phyloP scores from a whole-genome alignment of 352 stramenopile genomes.

The Pythium coloratum region DNA sequence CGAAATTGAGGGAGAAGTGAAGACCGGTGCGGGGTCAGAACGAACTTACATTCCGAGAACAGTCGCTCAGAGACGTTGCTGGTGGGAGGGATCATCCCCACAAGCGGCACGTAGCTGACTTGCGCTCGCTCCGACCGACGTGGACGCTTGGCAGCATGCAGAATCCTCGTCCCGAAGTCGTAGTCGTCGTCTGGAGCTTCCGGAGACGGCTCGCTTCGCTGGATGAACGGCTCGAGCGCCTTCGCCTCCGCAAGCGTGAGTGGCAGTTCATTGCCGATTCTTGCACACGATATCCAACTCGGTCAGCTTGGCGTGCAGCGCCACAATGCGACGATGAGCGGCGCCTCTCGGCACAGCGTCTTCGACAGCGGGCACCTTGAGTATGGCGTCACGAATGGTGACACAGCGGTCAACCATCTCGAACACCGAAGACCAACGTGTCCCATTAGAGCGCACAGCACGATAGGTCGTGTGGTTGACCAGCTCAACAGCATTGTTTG shows the following conservation, averaged over 20 bases:
- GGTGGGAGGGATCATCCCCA: background rate
- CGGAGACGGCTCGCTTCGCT: too few species aligned
- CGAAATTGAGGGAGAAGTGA: background rate
- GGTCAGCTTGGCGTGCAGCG: conserved; percentile 16
- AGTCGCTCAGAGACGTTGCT: background rate
- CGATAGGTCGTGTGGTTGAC: background rate
- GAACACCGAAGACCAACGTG: background rate
- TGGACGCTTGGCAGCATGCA: conserved; percentile 16
- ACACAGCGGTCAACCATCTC: conserved; percentile 10
- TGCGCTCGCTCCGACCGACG: background rate
- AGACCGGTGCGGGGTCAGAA: background rate
- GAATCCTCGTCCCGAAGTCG: conserved; percentile 12
- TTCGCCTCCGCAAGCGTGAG: background rate
- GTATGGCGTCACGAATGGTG: background rate
- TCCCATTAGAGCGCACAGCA: background rate
- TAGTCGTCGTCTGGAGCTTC: background rate
- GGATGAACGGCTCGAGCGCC: conserved; percentile 3
- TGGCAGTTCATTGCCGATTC: conserved; percentile 15
- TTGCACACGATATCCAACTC: conserved; percentile 27
- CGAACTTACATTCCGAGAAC: conserved; percentile 17
- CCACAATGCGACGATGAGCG: conserved; percentile 11
- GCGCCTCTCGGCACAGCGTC: background rate
- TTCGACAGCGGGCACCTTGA: conserved; percentile 8
- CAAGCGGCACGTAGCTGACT: background rate
- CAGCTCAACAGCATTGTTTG: conserved; percentile 7